Evolutionary conservation across 106 monocot genomes (phyloP), one percentile per base, ranked within the genome.

Genomic region (Amphibolis antarctica): DNA sequence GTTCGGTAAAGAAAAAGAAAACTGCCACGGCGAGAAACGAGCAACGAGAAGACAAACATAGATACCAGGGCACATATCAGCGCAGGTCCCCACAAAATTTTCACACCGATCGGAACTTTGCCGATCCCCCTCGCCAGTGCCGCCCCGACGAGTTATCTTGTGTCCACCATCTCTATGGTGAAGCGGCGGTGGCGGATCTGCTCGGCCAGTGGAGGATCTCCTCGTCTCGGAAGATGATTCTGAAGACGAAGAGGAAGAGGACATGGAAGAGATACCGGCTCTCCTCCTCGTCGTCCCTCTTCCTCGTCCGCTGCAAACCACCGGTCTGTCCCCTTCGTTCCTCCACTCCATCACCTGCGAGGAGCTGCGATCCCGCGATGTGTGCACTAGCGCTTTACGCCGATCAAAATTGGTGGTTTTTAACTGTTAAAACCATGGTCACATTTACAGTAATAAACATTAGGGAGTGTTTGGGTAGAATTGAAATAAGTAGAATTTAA

Each of bases 61-160:
- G 0, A 17, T 50, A 70, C 70, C 70, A 10, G 70, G 70, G 24
- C 70, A 70, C 70, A 70, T 70, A 18, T 70, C 61, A 6, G 36
- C 51, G 61, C 70, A 70, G 18, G 49, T 70, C 14, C 70, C 70
- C 5, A 61, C 61, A 12, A 70, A 36, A 5, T 49, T 3, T 2
- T 0, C 11, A 12, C 10, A 49, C 17, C 48, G 3, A 2, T 49
- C 48, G 15, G 48, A 36, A 36, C 36, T 36, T 36, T 7, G 4
- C 36, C 36, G 36, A 36, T 36, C 36, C 36, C 36, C 36, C 36
- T 36, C 36, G 7, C 7, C 36, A 49, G 13, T 17, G n/a, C 48
- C 13, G 13, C 0, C 48, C 48, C 48, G 48, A 49, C 15, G 48
- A n/a, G 48, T 9, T 9, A 49, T 12, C 11, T 12, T 3, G 3